A percentile compares a stretch with the other conserved stretches of the same genome.
Evolutionary conservation across 1,284 basidiomycete species (phyloP).

Genomic region (Moesziomyces antarcticus): DNA sequence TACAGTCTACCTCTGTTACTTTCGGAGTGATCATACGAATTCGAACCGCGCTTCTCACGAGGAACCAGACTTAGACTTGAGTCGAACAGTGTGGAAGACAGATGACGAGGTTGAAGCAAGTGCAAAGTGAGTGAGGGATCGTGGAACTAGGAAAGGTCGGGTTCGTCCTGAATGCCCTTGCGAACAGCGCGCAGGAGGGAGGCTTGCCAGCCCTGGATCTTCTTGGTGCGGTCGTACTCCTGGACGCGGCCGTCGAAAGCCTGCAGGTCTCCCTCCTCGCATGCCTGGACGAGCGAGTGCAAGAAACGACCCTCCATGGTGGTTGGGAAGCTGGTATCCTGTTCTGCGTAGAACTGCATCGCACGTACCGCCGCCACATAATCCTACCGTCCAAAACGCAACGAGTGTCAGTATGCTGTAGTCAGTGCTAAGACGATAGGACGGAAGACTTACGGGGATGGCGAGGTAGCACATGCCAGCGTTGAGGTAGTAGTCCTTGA

Average conservation of each 20-base stretch:
- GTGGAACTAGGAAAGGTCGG: constrained; percentile 57
- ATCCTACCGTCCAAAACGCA: constrained; percentile 31
- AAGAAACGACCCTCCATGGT: constrained; percentile 66
- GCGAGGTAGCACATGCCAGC: constrained; percentile 89
- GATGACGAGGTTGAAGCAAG: neutral
- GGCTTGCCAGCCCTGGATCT: constrained; percentile 64
- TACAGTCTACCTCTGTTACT: too few species aligned
- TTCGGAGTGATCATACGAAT: too few species aligned
- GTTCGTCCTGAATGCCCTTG: constrained; percentile 63
- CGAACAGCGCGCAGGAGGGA: constrained; percentile 58
- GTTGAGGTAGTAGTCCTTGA: constrained; percentile 96
- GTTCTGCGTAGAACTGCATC: constrained; percentile 66
- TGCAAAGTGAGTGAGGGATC: neutral
- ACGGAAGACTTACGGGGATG: constrained; percentile 76
- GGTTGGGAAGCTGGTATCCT: constrained; percentile 63
- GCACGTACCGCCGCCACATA: constrained; percentile 62
- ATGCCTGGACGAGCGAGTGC: constrained; percentile 60
- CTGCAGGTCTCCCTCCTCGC: constrained; percentile 62
- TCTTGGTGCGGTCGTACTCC: constrained; percentile 65
- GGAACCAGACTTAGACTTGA: too few species aligned
- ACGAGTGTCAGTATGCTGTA: neutral
- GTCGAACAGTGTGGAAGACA: too few species aligned
- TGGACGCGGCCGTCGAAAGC: constrained; percentile 59
- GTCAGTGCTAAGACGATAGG: neutral
- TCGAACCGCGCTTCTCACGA: too few species aligned